phyloP scores from a whole-genome alignment of 176 grass and related monocot genomes.

The Hordeum vulgare region DNA sequence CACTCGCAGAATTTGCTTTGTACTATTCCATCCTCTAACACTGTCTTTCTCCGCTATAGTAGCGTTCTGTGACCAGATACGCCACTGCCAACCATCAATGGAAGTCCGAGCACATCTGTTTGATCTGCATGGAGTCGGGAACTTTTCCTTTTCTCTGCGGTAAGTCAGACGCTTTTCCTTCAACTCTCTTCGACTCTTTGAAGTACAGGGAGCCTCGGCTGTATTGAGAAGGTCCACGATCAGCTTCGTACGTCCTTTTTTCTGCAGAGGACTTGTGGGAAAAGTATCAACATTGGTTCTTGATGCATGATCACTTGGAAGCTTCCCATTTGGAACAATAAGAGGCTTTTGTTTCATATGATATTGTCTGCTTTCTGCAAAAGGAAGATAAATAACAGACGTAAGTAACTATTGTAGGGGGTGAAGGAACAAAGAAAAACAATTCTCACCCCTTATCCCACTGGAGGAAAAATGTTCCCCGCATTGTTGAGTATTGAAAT shows the following conservation, averaged over 20 bases:
- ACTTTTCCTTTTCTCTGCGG: neutral
- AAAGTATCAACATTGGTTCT: neutral
- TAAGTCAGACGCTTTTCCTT: neutral
- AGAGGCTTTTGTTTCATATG: neutral
- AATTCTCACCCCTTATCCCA: neutral
- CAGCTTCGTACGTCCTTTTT: neutral
- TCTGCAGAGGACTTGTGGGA: neutral
- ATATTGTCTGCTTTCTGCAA: neutral
- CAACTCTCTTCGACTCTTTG: neutral
- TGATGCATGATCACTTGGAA: neutral
- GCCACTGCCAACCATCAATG: conserved; percentile 59
- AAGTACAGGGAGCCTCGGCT: neutral
- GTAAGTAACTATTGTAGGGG: neutral
- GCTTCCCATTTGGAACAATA: neutral
- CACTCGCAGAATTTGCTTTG: neutral
- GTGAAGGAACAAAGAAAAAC: neutral
- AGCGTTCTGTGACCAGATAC: conserved; percentile 40
- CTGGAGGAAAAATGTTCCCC: neutral
- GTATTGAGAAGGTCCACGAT: neutral
- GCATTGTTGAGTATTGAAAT: neutral
- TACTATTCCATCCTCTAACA: conserved; percentile 21
- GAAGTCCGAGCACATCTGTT: conserved; percentile 45
- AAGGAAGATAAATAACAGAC: neutral
- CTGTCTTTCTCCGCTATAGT: conserved; percentile 26
- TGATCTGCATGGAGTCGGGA: conserved; percentile 17